A percentile compares a stretch with the other conserved stretches of the same genome.
phyloP scores from a whole-genome alignment of 192 early-diverging fungal genomes.

The Coemansia erecta region DNA sequence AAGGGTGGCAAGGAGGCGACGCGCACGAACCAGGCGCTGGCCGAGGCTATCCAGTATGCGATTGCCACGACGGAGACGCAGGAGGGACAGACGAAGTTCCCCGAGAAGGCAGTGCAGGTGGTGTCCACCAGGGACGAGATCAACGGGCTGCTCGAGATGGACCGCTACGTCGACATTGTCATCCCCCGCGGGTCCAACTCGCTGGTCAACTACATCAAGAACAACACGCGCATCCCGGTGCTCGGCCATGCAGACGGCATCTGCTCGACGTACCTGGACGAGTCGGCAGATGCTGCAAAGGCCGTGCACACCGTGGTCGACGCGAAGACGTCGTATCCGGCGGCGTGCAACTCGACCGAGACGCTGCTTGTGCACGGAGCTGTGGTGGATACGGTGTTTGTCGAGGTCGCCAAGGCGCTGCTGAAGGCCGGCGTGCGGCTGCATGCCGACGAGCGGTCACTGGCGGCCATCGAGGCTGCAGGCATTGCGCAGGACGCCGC shows the following conservation, averaged over 20 bases:
- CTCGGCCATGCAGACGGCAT: conserved; percentile 98
- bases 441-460: conserved; percentile 58
- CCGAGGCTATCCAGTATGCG: conserved; percentile 74
- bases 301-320: conserved; percentile 83
- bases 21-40: conserved; percentile 76
- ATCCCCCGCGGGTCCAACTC: conserved; percentile 93
- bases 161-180: conserved; percentile 92
- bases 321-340: conserved; percentile 91
- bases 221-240: conserved; percentile 97
- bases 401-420: conserved; percentile 60
- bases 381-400: conserved; percentile 49
- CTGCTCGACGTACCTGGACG: conserved; percentile 89
- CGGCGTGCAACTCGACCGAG: conserved; percentile 95
- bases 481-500: conserved; percentile 6
- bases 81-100: conserved; percentile 52
- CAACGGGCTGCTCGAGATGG: conserved; percentile 76
- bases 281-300: conserved; percentile 72
- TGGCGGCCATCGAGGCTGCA: conserved; percentile 34
- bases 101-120: conserved; percentile 76
- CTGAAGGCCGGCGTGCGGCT: conserved; percentile 60
- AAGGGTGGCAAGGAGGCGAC: conserved; percentile 95
- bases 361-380: conserved; percentile 80
- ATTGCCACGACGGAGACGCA: conserved; percentile 54
- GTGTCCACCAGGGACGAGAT: conserved; percentile 91
- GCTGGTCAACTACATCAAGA: conserved; percentile 88